A percentile compares a stretch with the other conserved stretches of the same genome.
Evolutionary conservation across 805 yeast genomes (phyloP).

Genomic region (Kazachstania taianensis): DNA sequence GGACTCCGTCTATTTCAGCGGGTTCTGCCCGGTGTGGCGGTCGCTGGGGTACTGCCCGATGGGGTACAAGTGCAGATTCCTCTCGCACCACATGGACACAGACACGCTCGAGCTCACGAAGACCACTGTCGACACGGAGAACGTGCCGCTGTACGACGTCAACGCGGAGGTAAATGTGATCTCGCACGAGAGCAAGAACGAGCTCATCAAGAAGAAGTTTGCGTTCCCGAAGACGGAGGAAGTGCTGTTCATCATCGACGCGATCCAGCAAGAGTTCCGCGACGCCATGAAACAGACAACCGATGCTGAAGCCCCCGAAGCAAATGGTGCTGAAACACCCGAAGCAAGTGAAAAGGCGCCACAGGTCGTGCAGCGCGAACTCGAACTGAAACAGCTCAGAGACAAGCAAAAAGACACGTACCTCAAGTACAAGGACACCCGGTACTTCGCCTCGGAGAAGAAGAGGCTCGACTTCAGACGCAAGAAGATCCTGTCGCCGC

Average conservation of each 20-base stretch:
- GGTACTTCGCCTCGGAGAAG: slow-evolving; percentile 74
- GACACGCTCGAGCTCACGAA: slow-evolving; percentile 35
- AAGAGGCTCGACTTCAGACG: slow-evolving; percentile 53
- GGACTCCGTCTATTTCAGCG: slow-evolving; percentile 9
- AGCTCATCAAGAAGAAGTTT: slow-evolving; percentile 42
- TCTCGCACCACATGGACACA: slow-evolving; percentile 53
- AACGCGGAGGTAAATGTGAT: slow-evolving; percentile 61
- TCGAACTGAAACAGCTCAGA: slow-evolving; percentile 26
- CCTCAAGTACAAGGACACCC: slow-evolving; percentile 56
- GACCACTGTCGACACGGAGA: slow-evolving; percentile 20
- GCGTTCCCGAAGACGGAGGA: slow-evolving; percentile 47
- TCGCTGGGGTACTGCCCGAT: slow-evolving; percentile 85
- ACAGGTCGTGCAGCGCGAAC: slow-evolving; percentile 18
- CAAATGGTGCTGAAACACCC: background rate
- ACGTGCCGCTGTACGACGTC: slow-evolving; percentile 14
- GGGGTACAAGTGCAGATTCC: slow-evolving; percentile 90
- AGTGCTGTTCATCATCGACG: slow-evolving; percentile 55
- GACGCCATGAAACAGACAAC: slow-evolving; percentile 17
- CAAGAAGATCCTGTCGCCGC: slow-evolving; percentile 86
- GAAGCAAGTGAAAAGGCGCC: slow-evolving; percentile 4
- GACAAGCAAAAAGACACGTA: slow-evolving; percentile 25
- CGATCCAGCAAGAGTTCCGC: slow-evolving; percentile 34
- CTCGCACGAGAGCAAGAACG: slow-evolving; percentile 30
- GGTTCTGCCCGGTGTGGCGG: slow-evolving; percentile 66
- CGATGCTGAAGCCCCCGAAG: slow-evolving; percentile 4